These are phyloP conservation scores for Candolleomyces efflorescens DNA, from an alignment of 768 basidiomycete genomes.

Conservation along the genomic window DNA sequence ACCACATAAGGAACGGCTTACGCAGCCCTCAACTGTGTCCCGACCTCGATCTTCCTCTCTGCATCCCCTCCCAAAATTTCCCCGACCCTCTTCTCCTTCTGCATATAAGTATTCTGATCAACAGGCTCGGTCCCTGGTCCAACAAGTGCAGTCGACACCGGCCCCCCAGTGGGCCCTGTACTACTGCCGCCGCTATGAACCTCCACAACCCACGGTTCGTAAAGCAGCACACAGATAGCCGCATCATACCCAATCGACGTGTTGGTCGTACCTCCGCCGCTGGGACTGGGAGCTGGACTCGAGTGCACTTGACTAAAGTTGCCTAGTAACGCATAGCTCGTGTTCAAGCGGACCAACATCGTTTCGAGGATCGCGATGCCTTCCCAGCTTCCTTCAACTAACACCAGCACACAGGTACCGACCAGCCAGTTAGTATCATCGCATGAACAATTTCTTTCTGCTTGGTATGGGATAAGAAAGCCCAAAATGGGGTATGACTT, in stretches of 20 bases:
- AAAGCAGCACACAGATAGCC: conserved; percentile 33
- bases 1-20: conserved; percentile 11
- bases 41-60: conserved; percentile 25
- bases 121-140: conserved; percentile 22
- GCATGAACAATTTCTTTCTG: too few relatives aligned
- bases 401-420: background rate
- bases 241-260: conserved; percentile 37
- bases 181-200: conserved; percentile 33
- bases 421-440: background rate
- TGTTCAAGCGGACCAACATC: conserved; percentile 32
- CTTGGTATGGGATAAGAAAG: background rate
- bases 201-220: conserved; percentile 39
- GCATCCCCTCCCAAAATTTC: conserved; percentile 15
- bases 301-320: conserved; percentile 16
- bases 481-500: conserved; percentile 17
- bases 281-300: background rate
- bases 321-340: conserved; percentile 28
- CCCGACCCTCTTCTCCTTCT: conserved; percentile 20
- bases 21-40: conserved; percentile 16
- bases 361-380: conserved; percentile 32
- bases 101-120: conserved; percentile 13
- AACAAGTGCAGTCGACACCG: conserved; percentile 27
- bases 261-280: too few relatives aligned
- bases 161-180: conserved; percentile 17
- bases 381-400: background rate